These are phyloP conservation scores for Lentinula boryana DNA, from an alignment of 768 basidiomycete genomes.

Conservation along the genomic window DNA sequence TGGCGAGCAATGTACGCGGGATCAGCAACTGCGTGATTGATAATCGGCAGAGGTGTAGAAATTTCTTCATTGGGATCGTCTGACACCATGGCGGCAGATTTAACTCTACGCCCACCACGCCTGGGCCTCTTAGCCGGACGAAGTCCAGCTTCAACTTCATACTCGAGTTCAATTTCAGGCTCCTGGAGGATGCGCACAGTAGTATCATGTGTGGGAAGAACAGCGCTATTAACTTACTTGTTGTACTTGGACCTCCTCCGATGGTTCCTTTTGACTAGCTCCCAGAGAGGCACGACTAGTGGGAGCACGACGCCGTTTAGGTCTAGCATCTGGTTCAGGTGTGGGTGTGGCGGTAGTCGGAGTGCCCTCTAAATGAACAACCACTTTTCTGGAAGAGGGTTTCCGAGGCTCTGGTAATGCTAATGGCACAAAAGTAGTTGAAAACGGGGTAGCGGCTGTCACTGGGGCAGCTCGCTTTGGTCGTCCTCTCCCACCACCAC, in stretches of 20 bases:
- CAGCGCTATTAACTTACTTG: neutral
- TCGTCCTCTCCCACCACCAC: slow-evolving; percentile 39
- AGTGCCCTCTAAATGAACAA: slow-evolving; percentile 42
- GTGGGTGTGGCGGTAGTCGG: slow-evolving; percentile 55
- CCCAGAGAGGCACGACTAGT: slow-evolving; percentile 20
- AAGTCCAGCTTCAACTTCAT: slow-evolving; percentile 17
- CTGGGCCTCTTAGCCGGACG: slow-evolving; percentile 34
- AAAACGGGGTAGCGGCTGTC: slow-evolving; percentile 13
- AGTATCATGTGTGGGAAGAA: neutral
- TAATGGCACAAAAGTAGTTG: slow-evolving; percentile 2
- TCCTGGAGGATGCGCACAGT: slow-evolving; percentile 11
- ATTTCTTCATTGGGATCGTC: slow-evolving; percentile 22
- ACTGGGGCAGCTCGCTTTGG: slow-evolving; percentile 13
- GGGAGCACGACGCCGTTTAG: slow-evolving; percentile 33
- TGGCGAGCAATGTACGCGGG: slow-evolving; percentile 21
- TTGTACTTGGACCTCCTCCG: neutral
- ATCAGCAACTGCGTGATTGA: slow-evolving; percentile 12
- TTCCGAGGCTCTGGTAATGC: slow-evolving; percentile 21
- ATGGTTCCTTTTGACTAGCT: slow-evolving; percentile 12
- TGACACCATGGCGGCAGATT: slow-evolving; percentile 32
- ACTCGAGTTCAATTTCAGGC: neutral
- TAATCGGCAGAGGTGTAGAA: slow-evolving; percentile 14
- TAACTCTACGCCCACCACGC: slow-evolving; percentile 32
- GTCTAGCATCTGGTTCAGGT: slow-evolving; percentile 55
- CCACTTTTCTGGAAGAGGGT: slow-evolving; percentile 29